Evolutionary conservation across 108 stramenopile species (phyloP), one percentile per base, ranked within the genome.

Genomic region (Cyclostephanos invisitatus): DNA sequence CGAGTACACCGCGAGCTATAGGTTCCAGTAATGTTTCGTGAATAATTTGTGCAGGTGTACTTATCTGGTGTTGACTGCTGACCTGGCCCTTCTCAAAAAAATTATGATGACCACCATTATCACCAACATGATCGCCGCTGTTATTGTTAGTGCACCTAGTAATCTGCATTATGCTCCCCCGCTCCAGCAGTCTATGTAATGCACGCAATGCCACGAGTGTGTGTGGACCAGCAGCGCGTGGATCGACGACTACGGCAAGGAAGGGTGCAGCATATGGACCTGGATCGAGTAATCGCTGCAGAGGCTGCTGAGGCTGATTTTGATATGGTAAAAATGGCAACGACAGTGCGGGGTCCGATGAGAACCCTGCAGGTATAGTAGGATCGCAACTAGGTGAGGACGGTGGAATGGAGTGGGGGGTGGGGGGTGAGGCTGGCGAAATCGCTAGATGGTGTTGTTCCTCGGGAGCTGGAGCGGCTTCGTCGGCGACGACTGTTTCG

Each of bases 171-270:
- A 92, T 73, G 55, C 77, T 80, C 17, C 71, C 63, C 8, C 74
- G 66, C 55, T 84, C 80, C 58, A 94, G 64, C 57, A 94, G 66
- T 61, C 91, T 81, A 72, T 89, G 86, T 64, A 94, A 61, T 17
- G 91, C 69, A 60, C 87, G 67, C 29, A 94, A 68, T 25, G 93
- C 93, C 44, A 88, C 87, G 17, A 91, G 78, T 5, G 93, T 94
- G 61, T 94, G 93, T 29, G 93, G 93, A 64, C 93, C 93, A 27
- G 93, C 89, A 10, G 90, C 90, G 59, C 93, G 81, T 18, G 91
- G 93, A 69, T 94, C 91, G 62, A 88, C 79, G 63, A 94, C 84
- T 0, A 94, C 93, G n/a, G 83, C 75, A 49, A 94, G 79, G 60
- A 94, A 94, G 59, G 93, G 93, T n/a, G 17, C n/a, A 54, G 64